These are phyloP conservation scores for Macrotyloma uniflorum DNA, from an alignment of 306 rosid genomes.

Conservation along the genomic window DNA sequence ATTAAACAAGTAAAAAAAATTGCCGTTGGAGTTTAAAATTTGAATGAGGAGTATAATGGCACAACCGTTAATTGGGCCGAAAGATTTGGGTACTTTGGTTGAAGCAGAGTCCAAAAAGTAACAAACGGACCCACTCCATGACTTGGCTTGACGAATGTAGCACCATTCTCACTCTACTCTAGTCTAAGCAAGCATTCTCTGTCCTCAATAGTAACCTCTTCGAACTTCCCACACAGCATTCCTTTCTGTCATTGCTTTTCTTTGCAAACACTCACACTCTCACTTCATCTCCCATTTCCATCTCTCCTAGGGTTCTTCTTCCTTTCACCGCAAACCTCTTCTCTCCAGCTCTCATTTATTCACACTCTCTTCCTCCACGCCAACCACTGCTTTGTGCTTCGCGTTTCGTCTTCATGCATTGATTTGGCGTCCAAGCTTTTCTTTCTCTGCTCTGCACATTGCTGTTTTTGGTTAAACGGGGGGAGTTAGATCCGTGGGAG, in stretches of 20 bases:
- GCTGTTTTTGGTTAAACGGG: neutral
- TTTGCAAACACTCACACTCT: conserved; percentile 19
- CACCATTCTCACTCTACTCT: neutral
- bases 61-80: neutral
- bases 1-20: too few relatives aligned
- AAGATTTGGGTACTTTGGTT: neutral
- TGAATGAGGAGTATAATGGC: neutral
- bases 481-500: conserved; percentile 24
- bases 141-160: conserved; percentile 20
- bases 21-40: neutral
- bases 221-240: neutral
- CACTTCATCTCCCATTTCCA: conserved; percentile 22
- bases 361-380: conserved; percentile 12
- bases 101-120: neutral
- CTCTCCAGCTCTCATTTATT: neutral
- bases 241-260: conserved; percentile 47
- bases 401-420: neutral
- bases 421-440: neutral
- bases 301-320: conserved; percentile 52
- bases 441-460: neutral
- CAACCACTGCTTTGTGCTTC: too few relatives aligned
- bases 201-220: neutral
- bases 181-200: neutral
- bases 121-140: neutral
- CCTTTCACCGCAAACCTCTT: neutral